Evolutionary conservation across 345 rosid genomes (phyloP).

Genomic region (Trapa incisa): DNA sequence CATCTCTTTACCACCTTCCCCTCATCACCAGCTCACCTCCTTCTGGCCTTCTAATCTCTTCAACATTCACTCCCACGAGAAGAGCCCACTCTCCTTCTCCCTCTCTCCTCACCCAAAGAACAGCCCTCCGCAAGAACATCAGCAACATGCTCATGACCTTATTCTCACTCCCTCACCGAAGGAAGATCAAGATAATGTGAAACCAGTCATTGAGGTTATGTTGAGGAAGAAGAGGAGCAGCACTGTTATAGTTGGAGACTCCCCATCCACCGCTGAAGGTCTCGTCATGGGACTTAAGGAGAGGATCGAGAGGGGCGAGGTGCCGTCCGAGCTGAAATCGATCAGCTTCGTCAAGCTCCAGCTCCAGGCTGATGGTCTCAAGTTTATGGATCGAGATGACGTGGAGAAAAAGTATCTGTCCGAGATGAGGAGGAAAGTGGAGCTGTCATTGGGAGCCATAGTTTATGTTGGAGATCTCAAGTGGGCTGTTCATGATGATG

Average conservation of each 20-base stretch:
- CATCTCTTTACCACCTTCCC: conserved; percentile 82
- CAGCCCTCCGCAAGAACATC: background rate
- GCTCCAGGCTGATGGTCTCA: conserved; percentile 49
- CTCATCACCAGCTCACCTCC: conserved; percentile 25
- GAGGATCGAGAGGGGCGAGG: conserved; percentile 59
- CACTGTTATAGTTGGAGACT: conserved; percentile 71
- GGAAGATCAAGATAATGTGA: conserved; percentile 26
- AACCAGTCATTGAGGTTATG: conserved; percentile 53
- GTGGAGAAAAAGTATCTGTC: conserved; percentile 36
- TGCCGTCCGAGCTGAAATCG: conserved; percentile 51
- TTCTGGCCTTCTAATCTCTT: conserved; percentile 50
- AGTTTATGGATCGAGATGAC: conserved; percentile 55
- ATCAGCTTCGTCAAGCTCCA: conserved; percentile 53
- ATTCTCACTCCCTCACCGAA: conserved; percentile 17
- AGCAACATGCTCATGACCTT: background rate
- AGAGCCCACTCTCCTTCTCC: conserved; percentile 39
- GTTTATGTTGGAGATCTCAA: conserved; percentile 70
- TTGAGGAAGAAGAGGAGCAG: conserved; percentile 55
- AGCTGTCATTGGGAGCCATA: conserved; percentile 37
- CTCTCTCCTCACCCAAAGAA: conserved; percentile 13
- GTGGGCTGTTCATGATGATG: conserved; percentile 38
- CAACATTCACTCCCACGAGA: conserved; percentile 35
- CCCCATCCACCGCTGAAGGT: conserved; percentile 39
- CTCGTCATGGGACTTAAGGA: conserved; percentile 40
- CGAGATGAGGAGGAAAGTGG: conserved; percentile 51